Evolutionary conservation across 768 basidiomycete genomes (phyloP), one percentile per base, ranked within the genome.

Genomic region (Dentipellis sp.): DNA sequence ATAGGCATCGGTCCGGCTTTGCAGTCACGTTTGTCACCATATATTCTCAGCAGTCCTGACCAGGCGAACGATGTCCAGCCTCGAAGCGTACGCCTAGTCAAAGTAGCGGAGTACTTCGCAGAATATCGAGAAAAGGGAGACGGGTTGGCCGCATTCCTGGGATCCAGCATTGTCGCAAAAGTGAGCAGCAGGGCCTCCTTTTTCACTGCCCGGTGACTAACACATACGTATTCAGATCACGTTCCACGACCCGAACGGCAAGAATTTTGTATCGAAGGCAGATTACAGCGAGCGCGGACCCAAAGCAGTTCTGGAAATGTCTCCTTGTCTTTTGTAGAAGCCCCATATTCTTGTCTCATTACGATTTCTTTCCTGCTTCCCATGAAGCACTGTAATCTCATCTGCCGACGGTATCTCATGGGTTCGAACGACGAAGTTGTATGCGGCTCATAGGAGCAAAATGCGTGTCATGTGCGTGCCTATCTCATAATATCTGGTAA

Each of bases 91-190:
- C 79, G 82, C 21, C 74, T 82, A 6, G 66, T 91, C 51, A 78
- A 72, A 37, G 78, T 93, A 8, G 92, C 93, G 0, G 92, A 94
- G 35, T 94, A 94, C 68, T 97, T 92, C 66, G 85, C 88, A 8
- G 91, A 94, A 67, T 97, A 89, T 64, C 76, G 90, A 56, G 89
- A 92, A 51, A 88, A 82, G 46, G 91, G 91, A 2, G 89, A 91
- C 53, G 86, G 86, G 1, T 74, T 85, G 39, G 86, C 89, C 4
- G 83, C 86, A 10, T 94, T 92, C 74, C 70, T 94, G 56, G 91
- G 91, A 1, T 76, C 83, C 16, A 86, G 85, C 62, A 91, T 94
- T 59, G 78, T 84, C n/a, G 91, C 89, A 6, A 94, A 93, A 76
- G 91, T 89, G 53, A 38, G 51, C 42, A 16, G 6, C 52, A 39